Evolutionary conservation across 1,284 basidiomycete genomes (phyloP), one percentile per base, ranked within the genome.

Genomic region (Ustilago tritici): DNA sequence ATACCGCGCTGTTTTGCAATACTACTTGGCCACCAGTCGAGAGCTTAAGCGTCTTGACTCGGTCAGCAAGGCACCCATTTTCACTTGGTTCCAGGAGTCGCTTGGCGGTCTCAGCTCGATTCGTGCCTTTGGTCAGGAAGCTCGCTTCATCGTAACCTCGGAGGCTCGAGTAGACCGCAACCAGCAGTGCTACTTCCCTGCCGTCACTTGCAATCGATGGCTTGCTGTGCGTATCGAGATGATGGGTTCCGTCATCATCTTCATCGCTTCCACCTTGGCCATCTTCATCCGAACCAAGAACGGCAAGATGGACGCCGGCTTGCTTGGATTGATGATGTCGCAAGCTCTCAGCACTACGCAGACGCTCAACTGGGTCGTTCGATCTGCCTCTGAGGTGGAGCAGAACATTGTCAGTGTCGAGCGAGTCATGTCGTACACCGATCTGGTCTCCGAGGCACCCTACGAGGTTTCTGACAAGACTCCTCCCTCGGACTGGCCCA

Each of bases 21-120:
- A 95, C 87, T 98, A 97, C 86, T 90, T 98, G 17, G 89, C 93
- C 1, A 95, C 95, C 0, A 95, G 93, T 12, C 91, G 95, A 58
- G 95, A 96, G 86, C 89, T 97, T 54, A 96, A 97, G 87, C 92
- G 95, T 28, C 89, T 98, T 10, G 95, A 97, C 82, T 92, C 95
- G 5, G 92, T 93, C 34, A 93, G 93, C 12, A 92, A 93, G 64
- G 94, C 93, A 1, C 95, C 95, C 10, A 94, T 98, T 77, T 96
- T 97, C 85, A 88, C 89, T 2, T 88, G 91, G 64, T 90, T 90
- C 82, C 83, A 93, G 19, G 95, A 98, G 86, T 92, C 93, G 0
- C 88, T 98, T 11, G 90, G 91, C 4, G 95, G 95, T 9, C 88
- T 95, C 10, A 90, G 92, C 1, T 94, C 93, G 19, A 96, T 98